These are phyloP conservation scores for Malus sieversii DNA, from an alignment of 306 rosid genomes.

Conservation along the genomic window DNA sequence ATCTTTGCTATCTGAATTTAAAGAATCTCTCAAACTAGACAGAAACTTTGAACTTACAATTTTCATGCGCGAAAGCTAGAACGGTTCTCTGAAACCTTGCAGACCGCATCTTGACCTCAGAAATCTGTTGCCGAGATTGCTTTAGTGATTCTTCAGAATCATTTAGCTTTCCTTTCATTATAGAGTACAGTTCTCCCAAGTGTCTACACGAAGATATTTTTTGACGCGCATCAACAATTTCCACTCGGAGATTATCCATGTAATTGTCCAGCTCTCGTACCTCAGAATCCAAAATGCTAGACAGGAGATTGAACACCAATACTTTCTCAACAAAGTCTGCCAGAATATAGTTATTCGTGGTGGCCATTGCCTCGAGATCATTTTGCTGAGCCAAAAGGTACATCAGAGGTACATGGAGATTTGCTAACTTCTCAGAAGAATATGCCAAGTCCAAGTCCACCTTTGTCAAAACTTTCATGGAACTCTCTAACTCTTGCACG, in stretches of 20 bases:
- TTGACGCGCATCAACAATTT: constrained; percentile 54
- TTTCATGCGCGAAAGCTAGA: constrained; percentile 42
- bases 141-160: constrained; percentile 64
- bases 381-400: constrained; percentile 59
- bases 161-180: constrained; percentile 57
- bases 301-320: constrained; percentile 60
- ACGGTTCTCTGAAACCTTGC: constrained; percentile 64
- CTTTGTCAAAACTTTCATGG: constrained; percentile 50
- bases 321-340: constrained; percentile 48
- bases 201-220: constrained; percentile 67
- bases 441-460: constrained; percentile 74
- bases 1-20: constrained; percentile 2
- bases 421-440: constrained; percentile 74
- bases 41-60: constrained; percentile 34
- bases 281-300: constrained; percentile 72
- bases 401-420: constrained; percentile 60
- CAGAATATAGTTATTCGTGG: constrained; percentile 28
- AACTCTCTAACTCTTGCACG: constrained; percentile 41
- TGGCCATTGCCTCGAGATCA: constrained; percentile 58
- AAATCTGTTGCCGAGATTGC: constrained; percentile 60
- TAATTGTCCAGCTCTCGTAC: constrained; percentile 75
- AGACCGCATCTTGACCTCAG: constrained; percentile 66
- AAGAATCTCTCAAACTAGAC: constrained; percentile 6
- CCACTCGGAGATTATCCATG: constrained; percentile 64
- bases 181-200: constrained; percentile 41